phyloP scores from a whole-genome alignment of 768 basidiomycete species.

The Tephrocybe sp. region DNA sequence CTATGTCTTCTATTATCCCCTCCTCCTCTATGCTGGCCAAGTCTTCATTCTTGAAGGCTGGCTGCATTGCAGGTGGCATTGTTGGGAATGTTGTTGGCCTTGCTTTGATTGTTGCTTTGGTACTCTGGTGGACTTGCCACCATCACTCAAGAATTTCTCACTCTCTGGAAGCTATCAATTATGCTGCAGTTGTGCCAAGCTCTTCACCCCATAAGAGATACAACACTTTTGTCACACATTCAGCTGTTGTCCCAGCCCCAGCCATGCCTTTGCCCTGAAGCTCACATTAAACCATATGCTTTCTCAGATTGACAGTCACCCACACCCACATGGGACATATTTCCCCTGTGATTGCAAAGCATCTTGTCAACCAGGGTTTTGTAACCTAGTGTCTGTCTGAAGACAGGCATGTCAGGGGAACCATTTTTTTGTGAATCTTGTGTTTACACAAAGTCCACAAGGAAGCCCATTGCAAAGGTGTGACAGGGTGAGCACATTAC shows the following conservation, averaged over 20 bases:
- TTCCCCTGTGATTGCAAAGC: too few species aligned
- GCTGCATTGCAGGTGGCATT: slow-evolving; percentile 66
- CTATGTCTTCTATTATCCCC: slow-evolving; percentile 9
- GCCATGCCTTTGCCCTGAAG: slow-evolving; percentile 27
- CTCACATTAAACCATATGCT: too few species aligned
- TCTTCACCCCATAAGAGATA: slow-evolving; percentile 17
- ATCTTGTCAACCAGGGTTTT: too few species aligned
- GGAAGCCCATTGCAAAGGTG: too few species aligned
- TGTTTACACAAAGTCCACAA: too few species aligned
- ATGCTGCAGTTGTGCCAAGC: slow-evolving; percentile 10
- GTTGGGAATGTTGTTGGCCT: slow-evolving; percentile 53
- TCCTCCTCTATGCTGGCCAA: neutral
- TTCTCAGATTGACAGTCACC: too few species aligned
- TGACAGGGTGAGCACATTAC: too few species aligned
- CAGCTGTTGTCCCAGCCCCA: slow-evolving; percentile 8
- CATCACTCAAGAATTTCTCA: slow-evolving; percentile 22
- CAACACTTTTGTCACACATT: slow-evolving; percentile 4
- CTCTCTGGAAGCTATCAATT: slow-evolving; percentile 18
- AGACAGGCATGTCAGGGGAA: too few species aligned
- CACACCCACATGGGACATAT: too few species aligned
- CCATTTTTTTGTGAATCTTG: too few species aligned
- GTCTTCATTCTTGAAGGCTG: slow-evolving; percentile 30
- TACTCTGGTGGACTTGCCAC: slow-evolving; percentile 28
- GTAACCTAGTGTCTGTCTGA: too few species aligned
- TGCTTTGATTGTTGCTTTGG: slow-evolving; percentile 37